These are phyloP conservation scores for Paxillus ammoniavirescens DNA, from an alignment of 768 basidiomycete genomes.

Conservation along the genomic window DNA sequence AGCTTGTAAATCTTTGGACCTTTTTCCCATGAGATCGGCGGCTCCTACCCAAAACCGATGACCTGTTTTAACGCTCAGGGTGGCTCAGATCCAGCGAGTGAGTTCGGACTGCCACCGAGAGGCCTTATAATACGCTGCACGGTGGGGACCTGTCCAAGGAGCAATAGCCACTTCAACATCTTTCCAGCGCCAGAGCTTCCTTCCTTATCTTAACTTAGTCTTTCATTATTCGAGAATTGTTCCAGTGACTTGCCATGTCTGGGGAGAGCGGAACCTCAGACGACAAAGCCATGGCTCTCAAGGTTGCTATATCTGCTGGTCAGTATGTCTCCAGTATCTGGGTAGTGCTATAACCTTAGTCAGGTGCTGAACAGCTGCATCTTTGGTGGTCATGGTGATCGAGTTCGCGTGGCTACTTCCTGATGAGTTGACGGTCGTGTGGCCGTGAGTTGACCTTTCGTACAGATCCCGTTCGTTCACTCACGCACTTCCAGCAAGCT, in stretches of 20 bases:
- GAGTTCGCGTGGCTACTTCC: constrained; percentile 13
- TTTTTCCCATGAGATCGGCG: too few relatives aligned
- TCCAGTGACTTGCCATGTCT: background rate
- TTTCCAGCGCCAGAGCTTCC: too few relatives aligned
- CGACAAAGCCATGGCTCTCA: constrained; percentile 1
- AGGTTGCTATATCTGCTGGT: constrained; percentile 15
- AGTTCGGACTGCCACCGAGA: too few relatives aligned
- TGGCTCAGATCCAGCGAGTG: too few relatives aligned
- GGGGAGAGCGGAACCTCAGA: background rate
- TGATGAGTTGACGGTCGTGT: constrained; percentile 16
- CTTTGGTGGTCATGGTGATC: constrained; percentile 13
- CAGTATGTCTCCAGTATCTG: background rate
- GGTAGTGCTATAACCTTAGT: background rate
- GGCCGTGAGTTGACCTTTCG: constrained; percentile 17
- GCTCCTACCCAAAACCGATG: too few relatives aligned
- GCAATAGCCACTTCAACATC: too few relatives aligned
- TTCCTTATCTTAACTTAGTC: too few relatives aligned
- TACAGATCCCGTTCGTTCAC: background rate
- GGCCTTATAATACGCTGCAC: too few relatives aligned
- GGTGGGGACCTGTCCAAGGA: too few relatives aligned
- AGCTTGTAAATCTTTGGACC: too few relatives aligned
- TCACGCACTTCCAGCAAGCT: constrained; percentile 5
- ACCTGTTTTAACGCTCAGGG: too few relatives aligned
- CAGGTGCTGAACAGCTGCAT: background rate
- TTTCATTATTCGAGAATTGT: too few relatives aligned